Evolutionary conservation across 345 rosid genomes (phyloP).

Genomic region (Lenwebbia sp.): DNA sequence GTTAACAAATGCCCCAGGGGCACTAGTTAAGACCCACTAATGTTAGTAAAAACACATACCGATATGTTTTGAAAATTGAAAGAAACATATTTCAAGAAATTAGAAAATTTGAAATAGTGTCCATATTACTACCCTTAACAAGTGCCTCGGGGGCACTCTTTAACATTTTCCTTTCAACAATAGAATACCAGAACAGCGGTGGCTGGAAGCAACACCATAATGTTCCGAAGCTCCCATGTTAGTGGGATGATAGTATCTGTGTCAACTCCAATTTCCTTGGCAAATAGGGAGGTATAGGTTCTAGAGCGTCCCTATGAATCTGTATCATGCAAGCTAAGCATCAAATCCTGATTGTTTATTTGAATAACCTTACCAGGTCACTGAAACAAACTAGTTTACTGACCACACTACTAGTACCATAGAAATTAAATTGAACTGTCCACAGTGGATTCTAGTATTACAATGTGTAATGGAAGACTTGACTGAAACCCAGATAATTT

Average conservation of each 20-base stretch:
- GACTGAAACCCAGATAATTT: background rate
- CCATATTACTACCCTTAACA: background rate
- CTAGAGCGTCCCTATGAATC: background rate
- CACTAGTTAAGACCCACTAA: background rate
- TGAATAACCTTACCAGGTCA: background rate
- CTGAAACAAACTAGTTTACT: background rate
- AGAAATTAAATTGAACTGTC: background rate
- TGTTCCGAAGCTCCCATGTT: background rate
- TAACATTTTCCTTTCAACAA: background rate
- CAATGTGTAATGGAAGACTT: background rate
- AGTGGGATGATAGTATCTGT: background rate
- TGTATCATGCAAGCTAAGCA: background rate
- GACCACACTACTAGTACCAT: background rate
- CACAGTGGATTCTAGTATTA: background rate
- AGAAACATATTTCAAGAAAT: background rate
- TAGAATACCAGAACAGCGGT: background rate
- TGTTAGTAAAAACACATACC: background rate
- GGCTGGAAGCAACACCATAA: background rate
- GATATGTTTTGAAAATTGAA: background rate
- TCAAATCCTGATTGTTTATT: background rate
- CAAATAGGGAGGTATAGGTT: background rate
- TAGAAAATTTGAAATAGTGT: background rate
- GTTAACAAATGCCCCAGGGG: background rate
- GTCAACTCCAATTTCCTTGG: background rate
- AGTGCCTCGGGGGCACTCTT: background rate